Evolutionary conservation across 768 basidiomycete genomes (phyloP), one percentile per base, ranked within the genome.

Genomic region (Lactarius hengduanensis): DNA sequence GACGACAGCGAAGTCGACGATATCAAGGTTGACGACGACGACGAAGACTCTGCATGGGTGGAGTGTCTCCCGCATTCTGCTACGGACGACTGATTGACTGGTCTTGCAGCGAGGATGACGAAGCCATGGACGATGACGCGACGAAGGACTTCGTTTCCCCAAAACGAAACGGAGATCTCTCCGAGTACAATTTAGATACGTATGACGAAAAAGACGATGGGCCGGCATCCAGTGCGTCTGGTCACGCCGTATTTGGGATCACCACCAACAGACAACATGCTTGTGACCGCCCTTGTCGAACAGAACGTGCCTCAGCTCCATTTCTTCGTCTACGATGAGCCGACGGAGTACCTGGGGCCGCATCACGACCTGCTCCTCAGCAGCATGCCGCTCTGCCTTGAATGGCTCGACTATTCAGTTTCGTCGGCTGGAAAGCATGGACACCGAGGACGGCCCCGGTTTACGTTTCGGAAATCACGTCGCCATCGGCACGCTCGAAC

Each of bases 301-400:
- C 95, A 98, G 77, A 95, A 98, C 69, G 85, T 98, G 62, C 96
- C 96, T 2, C 94, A 97, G 70, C 84, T 98, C 62, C 96, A 98
- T 75, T 83, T 97, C 70, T 96, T 96, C 78, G 89, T 98, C 72
- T 98, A 97, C 77, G 95, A 98, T 76, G 94, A 96, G 73, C 82
- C 86, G 0, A 81, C 91, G 78, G 93, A 95, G 74, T 94, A 93
- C 75, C 84, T 98, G 50, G 98, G 95, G 74, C 91, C 90, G 47
- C 97, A 98, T 76, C 97, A 99, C 77, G 97, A 99, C 76, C 83
- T 98, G 75, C 93, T 99, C 88, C 85, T 99, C 36, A 95, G 96
- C 69, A 94, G 93, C 70, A 95, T 98, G 77, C 97, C 97, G 10
- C 89, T 99, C 65, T 98, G 96, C 72, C 91, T 99, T 65, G 97